These are phyloP conservation scores for Articulospora tetracladia DNA, from an alignment of 495 filamentous ascomycete genomes.

Conservation along the genomic window DNA sequence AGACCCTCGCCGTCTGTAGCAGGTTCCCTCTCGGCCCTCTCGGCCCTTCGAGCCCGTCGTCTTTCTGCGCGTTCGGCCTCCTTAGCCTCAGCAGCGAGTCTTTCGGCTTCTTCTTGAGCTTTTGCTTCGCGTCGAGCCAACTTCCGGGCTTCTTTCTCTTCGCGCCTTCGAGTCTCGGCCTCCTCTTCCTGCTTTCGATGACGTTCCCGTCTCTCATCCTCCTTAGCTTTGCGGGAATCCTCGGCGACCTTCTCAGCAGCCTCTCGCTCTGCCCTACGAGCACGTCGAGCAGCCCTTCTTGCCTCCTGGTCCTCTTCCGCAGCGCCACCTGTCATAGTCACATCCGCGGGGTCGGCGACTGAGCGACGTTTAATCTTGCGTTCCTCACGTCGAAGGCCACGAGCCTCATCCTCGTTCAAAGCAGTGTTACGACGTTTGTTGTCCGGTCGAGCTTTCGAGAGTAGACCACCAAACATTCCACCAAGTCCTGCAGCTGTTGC, in stretches of 20 bases:
- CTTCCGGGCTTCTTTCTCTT: constrained; percentile 47
- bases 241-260: constrained; percentile 37
- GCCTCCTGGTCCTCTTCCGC: constrained; percentile 49
- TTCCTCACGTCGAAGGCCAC: constrained; percentile 33
- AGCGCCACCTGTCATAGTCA: constrained; percentile 28
- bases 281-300: constrained; percentile 46
- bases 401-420: constrained; percentile 27
- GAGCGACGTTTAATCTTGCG: constrained; percentile 26
- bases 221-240: constrained; percentile 48
- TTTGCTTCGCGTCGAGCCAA: constrained; percentile 38
- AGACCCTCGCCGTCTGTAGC: constrained; percentile 20
- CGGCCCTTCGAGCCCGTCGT: constrained; percentile 17
- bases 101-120: constrained; percentile 28
- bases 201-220: constrained; percentile 29
- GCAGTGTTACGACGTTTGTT: constrained; percentile 21
- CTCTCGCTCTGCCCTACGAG: constrained; percentile 38
- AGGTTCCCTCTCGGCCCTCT: constrained; percentile 16
- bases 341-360: constrained; percentile 16
- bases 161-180: constrained; percentile 38
- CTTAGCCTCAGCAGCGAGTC: constrained; percentile 27
- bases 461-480: constrained; percentile 34
- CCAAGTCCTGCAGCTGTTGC: constrained; percentile 36
- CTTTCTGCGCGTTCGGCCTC: constrained; percentile 26
- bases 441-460: constrained; percentile 26
- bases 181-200: constrained; percentile 31